A percentile compares a stretch with the other conserved stretches of the same genome.
Evolutionary conservation across 2,329 filamentous ascomycete genomes (phyloP).

Genomic region (Metarhizium brunneum): DNA sequence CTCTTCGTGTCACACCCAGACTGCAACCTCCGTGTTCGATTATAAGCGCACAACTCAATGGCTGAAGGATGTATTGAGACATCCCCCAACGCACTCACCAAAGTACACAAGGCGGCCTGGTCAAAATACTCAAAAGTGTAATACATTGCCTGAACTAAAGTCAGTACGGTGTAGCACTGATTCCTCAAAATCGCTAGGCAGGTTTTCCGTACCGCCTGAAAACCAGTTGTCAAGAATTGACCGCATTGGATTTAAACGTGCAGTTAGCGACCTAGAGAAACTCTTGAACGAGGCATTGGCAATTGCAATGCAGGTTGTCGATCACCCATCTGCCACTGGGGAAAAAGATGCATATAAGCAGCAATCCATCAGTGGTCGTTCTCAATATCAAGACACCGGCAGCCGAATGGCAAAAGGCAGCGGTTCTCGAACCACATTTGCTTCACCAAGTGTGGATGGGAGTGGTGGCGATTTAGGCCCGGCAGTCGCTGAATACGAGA

Average conservation of each 20-base stretch:
- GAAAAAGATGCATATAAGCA: constrained; percentile 4
- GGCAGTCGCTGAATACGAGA: neutral
- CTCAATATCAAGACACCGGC: constrained; percentile 4
- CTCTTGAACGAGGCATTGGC: constrained; percentile 36
- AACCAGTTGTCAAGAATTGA: constrained; percentile 16
- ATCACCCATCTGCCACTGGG: constrained; percentile 17
- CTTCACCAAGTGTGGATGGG: constrained; percentile 6
- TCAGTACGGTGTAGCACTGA: constrained; percentile 10
- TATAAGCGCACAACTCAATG: constrained; percentile 24
- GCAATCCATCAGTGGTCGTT: constrained; percentile 8
- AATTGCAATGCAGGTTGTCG: constrained; percentile 31
- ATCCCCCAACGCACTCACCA: constrained; percentile 15
- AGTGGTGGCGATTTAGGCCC: neutral
- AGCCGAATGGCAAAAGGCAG: neutral
- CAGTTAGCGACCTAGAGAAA: constrained; percentile 34
- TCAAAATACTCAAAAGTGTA: constrained; percentile 7
- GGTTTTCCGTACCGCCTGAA: constrained; percentile 11
- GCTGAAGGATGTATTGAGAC: constrained; percentile 22
- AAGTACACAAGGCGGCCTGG: constrained; percentile 18
- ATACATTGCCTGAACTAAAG: constrained; percentile 8
- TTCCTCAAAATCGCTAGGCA: constrained; percentile 9
- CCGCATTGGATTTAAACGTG: constrained; percentile 21
- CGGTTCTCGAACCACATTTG: neutral
- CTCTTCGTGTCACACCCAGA: constrained; percentile 13
- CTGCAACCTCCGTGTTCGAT: constrained; percentile 20